Evolutionary conservation across 495 filamentous ascomycete genomes (phyloP).

Genomic region (Rhypophila decipiens): DNA sequence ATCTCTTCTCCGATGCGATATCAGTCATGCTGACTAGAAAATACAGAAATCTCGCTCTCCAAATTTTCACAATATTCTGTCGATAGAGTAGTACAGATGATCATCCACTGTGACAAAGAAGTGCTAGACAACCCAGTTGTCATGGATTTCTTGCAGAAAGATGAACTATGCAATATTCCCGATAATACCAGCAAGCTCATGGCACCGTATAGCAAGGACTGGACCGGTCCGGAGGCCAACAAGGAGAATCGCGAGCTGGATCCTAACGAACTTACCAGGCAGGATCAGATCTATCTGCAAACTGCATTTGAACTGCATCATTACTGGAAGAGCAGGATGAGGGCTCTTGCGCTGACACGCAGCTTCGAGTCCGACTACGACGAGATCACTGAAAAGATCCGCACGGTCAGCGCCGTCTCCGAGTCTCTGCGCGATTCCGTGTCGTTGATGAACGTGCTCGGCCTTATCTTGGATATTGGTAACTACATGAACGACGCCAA

Average conservation of each 20-base stretch:
- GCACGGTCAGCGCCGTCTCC: conserved; percentile 74
- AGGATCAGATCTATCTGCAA: conserved; percentile 90
- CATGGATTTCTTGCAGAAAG: conserved; percentile 92
- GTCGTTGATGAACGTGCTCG: conserved; percentile 88
- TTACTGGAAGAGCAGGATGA: conserved; percentile 97
- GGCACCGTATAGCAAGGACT: conserved; percentile 92
- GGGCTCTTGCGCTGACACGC: conserved; percentile 78
- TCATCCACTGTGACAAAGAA: conserved; percentile 90
- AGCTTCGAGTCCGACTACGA: conserved; percentile 88
- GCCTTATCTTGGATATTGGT: conserved; percentile 92
- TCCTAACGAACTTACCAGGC: conserved; percentile 78
- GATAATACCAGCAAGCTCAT: conserved; percentile 87
- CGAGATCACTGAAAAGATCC: conserved; percentile 74
- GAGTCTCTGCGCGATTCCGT: conserved; percentile 88
- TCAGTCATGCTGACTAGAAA: conserved; percentile 13
- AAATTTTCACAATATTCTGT: conserved; percentile 78
- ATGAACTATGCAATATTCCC: conserved; percentile 84
- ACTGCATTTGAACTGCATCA: conserved; percentile 94
- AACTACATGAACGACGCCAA: conserved; percentile 99
- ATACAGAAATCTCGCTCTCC: conserved; percentile 73
- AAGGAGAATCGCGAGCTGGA: conserved; percentile 79
- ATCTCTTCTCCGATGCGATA: neutral
- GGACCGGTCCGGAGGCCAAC: conserved; percentile 82
- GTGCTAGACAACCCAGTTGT: conserved; percentile 89
- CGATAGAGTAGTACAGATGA: conserved; percentile 82